A percentile compares a stretch with the other conserved stretches of the same genome.
Conservation (phyloP, 2,329 filamentous ascomycete genomes). For the Arthroderma sp. region DNA sequence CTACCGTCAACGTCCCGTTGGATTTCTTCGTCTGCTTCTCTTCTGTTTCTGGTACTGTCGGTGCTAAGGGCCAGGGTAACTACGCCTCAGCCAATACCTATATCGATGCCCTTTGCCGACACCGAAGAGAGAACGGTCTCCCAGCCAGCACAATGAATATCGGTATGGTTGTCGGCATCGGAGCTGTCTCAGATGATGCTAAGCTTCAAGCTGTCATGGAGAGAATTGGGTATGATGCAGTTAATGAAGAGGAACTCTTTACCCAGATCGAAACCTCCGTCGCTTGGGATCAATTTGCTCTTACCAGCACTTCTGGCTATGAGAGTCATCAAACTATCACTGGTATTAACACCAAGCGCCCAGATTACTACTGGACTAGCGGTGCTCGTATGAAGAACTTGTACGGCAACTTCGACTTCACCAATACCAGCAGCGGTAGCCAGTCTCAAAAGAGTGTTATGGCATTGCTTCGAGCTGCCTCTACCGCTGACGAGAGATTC, state of each 20-base stretch:
- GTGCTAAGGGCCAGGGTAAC: slow-evolving; percentile 23
- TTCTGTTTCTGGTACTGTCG: slow-evolving; percentile 22
- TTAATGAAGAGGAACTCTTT: slow-evolving; percentile 14
- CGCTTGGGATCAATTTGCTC: slow-evolving; percentile 5
- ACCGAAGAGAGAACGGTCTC: slow-evolving; percentile 16
- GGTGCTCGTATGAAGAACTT: slow-evolving; percentile 13
- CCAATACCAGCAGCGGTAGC: slow-evolving; percentile 4
- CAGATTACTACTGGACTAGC: slow-evolving; percentile 12
- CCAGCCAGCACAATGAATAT: slow-evolving; percentile 8
- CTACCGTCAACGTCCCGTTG: slow-evolving; percentile 9
- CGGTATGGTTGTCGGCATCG: slow-evolving; percentile 9
- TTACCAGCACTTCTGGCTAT: slow-evolving; percentile 3
- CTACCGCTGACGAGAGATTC: slow-evolving; percentile 5
- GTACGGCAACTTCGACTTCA: slow-evolving; percentile 12
- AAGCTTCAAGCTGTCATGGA: slow-evolving; percentile 12
- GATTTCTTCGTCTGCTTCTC: slow-evolving; percentile 25
- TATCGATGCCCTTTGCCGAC: slow-evolving; percentile 12
- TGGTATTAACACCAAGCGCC: slow-evolving; percentile 12
- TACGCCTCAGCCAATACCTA: slow-evolving; percentile 15
- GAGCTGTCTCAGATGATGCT: slow-evolving; percentile 11
- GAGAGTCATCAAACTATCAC: slow-evolving; percentile 14
- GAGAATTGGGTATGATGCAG: slow-evolving; percentile 13
- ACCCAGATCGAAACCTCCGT: slow-evolving; percentile 13
- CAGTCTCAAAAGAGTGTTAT: slow-evolving; percentile 8
- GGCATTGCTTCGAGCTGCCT: slow-evolving; percentile 7